Evolutionary conservation across 2,329 filamentous ascomycete genomes (phyloP).

Genomic region (Epichloe aotearoae): DNA sequence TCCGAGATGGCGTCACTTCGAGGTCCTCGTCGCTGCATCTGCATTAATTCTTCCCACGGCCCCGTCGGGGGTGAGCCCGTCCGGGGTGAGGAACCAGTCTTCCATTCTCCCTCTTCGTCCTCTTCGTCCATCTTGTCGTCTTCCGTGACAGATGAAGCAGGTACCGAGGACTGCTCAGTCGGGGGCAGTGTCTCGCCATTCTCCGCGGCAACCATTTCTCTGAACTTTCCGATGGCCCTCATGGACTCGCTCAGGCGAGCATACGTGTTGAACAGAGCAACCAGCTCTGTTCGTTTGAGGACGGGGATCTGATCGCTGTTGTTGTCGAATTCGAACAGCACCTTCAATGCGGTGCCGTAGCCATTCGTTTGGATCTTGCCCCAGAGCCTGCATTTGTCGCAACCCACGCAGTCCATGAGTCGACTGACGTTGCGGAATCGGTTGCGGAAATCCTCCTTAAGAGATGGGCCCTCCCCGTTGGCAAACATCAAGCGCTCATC

Average conservation of each 20-base stretch:
- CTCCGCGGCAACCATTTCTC: slow-evolving; percentile 33
- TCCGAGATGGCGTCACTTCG: slow-evolving; percentile 32
- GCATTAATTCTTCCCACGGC: neutral
- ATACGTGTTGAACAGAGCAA: slow-evolving; percentile 89
- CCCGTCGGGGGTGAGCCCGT: neutral
- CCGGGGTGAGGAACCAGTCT: neutral
- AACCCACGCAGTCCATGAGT: slow-evolving; percentile 97
- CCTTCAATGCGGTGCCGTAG: slow-evolving; percentile 88
- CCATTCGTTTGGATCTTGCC: slow-evolving; percentile 92
- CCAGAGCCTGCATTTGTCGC: slow-evolving; percentile 97
- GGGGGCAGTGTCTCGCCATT: slow-evolving; percentile 23
- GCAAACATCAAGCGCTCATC: slow-evolving; percentile 95
- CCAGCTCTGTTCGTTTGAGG: slow-evolving; percentile 79
- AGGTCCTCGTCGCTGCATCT: slow-evolving; percentile 18
- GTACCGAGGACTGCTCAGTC: neutral
- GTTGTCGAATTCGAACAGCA: slow-evolving; percentile 85
- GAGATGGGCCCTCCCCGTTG: slow-evolving; percentile 54
- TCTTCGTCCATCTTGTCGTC: slow-evolving; percentile 28
- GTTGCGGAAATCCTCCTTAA: slow-evolving; percentile 96
- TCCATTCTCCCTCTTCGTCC: slow-evolving; percentile 14
- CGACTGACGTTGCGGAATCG: slow-evolving; percentile 94
- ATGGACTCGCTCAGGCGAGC: slow-evolving; percentile 75
- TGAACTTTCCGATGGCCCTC: slow-evolving; percentile 60
- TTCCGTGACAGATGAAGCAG: slow-evolving; percentile 9
- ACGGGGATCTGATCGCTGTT: slow-evolving; percentile 50